Evolutionary conservation across 176 grass and related monocot species (phyloP), one percentile per base, ranked within the genome.

Genomic region (Avena atlantica): DNA sequence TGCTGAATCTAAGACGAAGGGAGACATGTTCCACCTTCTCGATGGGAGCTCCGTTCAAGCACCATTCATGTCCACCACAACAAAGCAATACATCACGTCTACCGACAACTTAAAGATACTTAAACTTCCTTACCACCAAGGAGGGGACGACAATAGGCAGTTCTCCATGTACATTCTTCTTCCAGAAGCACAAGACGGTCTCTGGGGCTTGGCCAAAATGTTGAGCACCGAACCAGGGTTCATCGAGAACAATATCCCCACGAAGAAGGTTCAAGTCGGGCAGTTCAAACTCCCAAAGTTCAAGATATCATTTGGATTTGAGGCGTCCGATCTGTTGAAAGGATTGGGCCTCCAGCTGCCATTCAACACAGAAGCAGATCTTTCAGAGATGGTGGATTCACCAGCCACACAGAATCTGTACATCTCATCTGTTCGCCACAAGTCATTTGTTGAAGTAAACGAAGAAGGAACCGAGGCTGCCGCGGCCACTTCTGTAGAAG

Each of bases 151-250:
- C 62, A 92, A 69, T 69, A 92, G 92, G 74, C 88, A 86, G 6
- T 94, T 97, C 59, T 97, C 92, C 52, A 92, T 97, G 88, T 94
- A 91, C 77, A 97, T 94, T 44, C 84, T 92, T 81, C 86, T 94
- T 59, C 92, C 88, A 50, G 65, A 94, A 72, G 87, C 90, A 47
- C 49, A 47, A 34, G 81, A 90, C 45, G 92, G 88, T 29, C 42
- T 91, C 9, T 91, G 87, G 86, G 87, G 60, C 75, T 89, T 95
- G 81, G 49, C 86, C 68, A 61, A 86, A 76, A 94, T 79, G 64
- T 42, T 94, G 67, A 87, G 71, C 45, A 71, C 78, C 21, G 73
- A 91, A 20, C 73, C 88, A 27, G 78, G 79, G 53, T 92, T 97
- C 78, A 83, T 97, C 17, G 80, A 85, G 25, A 85, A 48, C 3